phyloP scores from a whole-genome alignment of 164 flowering plant species.

The Chimonanthus salicifolius region DNA sequence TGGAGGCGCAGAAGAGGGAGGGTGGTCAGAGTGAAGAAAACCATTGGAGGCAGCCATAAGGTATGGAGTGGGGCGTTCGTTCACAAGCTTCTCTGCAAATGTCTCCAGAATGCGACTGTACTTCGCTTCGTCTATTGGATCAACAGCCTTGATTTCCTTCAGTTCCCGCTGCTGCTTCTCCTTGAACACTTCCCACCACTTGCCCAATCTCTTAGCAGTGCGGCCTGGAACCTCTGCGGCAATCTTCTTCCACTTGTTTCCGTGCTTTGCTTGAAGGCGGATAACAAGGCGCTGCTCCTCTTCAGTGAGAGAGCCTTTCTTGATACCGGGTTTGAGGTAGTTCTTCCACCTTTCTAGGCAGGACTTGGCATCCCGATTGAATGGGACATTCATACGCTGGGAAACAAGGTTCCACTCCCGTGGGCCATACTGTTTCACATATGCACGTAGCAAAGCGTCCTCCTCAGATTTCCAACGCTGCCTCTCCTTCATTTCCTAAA shows the following conservation, averaged over 20 bases:
- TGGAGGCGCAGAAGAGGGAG: constrained; percentile 35
- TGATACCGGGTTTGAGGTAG: constrained; percentile 84
- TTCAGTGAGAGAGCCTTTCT: constrained; percentile 79
- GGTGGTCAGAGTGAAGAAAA: constrained; percentile 46
- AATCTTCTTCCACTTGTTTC: constrained; percentile 93
- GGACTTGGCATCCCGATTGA: constrained; percentile 75
- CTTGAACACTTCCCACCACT: constrained; percentile 98
- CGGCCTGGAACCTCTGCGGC: constrained; percentile 88
- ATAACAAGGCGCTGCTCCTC: constrained; percentile 84
- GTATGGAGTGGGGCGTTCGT: constrained; percentile 38
- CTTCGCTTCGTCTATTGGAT: constrained; percentile 58
- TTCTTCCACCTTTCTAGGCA: constrained; percentile 96
- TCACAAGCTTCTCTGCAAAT: constrained; percentile 83
- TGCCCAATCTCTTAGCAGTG: constrained; percentile 85
- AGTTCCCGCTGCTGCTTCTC: constrained; percentile 70
- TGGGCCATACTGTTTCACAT: constrained; percentile 83
- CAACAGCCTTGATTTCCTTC: constrained; percentile 37
- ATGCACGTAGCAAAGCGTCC: constrained; percentile 70
- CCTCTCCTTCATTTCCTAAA: constrained; percentile 81
- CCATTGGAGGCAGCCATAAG: constrained; percentile 72
- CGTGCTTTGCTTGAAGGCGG: constrained; percentile 82
- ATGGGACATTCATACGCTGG: constrained; percentile 74
- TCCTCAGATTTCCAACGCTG: constrained; percentile 88
- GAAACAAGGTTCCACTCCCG: constrained; percentile 85
- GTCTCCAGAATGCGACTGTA: constrained; percentile 79